phyloP scores from a whole-genome alignment of 305 asterid genomes.

The Coffea humblotiana region DNA sequence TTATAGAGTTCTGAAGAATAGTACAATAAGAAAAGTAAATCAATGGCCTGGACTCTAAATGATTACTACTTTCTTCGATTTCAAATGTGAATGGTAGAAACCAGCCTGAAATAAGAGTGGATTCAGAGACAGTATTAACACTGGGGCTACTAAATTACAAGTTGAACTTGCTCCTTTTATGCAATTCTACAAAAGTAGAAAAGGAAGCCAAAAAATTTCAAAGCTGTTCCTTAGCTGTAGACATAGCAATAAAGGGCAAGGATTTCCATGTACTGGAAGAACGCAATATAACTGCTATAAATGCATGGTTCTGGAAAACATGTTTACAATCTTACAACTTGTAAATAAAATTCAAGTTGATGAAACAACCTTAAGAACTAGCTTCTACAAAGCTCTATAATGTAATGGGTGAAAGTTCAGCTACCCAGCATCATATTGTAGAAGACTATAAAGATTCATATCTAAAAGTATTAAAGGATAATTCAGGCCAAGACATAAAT shows the following conservation, averaged over 20 bases:
- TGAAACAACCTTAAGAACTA: neutral
- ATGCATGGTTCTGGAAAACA: neutral
- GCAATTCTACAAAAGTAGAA: neutral
- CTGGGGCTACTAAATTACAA: neutral
- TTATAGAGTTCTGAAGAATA: too few relatives aligned
- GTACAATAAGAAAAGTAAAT: neutral
- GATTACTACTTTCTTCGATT: neutral
- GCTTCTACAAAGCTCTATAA: neutral
- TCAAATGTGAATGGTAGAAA: neutral
- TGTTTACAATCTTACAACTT: neutral
- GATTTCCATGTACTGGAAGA: neutral
- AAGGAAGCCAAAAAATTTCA: neutral
- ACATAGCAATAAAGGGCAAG: neutral
- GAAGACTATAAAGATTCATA: neutral
- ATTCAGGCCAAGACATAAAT: neutral
- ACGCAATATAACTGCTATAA: neutral
- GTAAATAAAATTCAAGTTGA: neutral
- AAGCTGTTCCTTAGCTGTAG: neutral
- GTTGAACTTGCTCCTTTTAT: neutral
- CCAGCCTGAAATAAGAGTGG: neutral
- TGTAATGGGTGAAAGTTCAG: neutral
- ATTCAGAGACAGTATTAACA: neutral
- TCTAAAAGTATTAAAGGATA: neutral
- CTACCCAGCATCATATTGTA: neutral
- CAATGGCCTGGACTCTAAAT: neutral